Evolutionary conservation across 495 filamentous ascomycete genomes (phyloP).

Genomic region (Hypomontagnella submonticulosa): DNA sequence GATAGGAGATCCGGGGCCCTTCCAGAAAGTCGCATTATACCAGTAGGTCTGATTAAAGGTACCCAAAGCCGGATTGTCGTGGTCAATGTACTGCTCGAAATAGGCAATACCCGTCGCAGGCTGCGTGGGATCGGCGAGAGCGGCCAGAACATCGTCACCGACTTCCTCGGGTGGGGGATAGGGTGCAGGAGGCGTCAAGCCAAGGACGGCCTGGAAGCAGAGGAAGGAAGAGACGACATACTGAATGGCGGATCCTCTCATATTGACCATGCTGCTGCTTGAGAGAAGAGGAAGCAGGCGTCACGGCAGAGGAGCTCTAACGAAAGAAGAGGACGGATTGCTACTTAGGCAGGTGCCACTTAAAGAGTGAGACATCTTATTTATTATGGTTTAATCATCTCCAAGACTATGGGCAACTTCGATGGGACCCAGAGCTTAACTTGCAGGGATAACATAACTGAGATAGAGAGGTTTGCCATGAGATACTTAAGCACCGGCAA

Average conservation of each 20-base stretch:
- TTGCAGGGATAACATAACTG: no score
- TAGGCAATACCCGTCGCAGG: conserved; percentile 19
- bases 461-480: no score
- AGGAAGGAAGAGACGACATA: conserved; percentile 13
- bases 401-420: no score
- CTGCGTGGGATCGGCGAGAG: conserved; percentile 27
- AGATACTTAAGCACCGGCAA: no score
- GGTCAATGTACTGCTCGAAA: conserved; percentile 67
- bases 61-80: conserved; percentile 61
- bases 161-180: conserved; percentile 18
- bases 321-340: conserved; percentile 1
- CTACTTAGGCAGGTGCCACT: no score
- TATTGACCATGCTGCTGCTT: neutral
- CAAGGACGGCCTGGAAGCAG: conserved; percentile 8
- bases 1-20: conserved; percentile 62
- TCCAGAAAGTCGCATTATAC: conserved; percentile 62
- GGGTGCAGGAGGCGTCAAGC: conserved; percentile 25
- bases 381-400: no score
- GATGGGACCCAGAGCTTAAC: no score
- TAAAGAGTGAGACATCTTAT: no score
- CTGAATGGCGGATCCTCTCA: conserved; percentile 12
- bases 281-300: neutral
- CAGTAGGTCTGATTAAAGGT: conserved; percentile 67
- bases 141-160: conserved; percentile 21
- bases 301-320: neutral